These are phyloP conservation scores for Plasmodium knowlesi DNA, from an alignment of 169 alveolate species.

Conservation along the genomic window DNA sequence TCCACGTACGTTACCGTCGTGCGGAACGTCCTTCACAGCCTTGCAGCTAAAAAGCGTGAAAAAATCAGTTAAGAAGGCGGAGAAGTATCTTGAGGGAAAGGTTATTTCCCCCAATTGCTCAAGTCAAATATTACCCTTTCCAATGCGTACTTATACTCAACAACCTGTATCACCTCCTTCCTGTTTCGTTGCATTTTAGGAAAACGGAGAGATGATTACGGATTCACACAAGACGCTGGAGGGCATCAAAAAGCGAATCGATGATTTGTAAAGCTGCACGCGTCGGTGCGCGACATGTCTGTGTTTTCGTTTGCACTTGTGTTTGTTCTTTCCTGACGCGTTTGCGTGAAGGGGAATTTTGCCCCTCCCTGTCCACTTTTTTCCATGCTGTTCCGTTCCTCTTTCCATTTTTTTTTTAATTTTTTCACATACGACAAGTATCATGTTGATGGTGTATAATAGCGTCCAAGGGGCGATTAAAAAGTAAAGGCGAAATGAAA, in stretches of 20 bases:
- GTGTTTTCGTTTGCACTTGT: background rate
- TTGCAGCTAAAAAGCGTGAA: constrained; percentile 61
- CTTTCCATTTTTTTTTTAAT: background rate
- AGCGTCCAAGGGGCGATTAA: background rate
- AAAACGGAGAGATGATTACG: constrained; percentile 13
- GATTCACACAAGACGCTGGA: constrained; percentile 37
- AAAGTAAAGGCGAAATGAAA: background rate
- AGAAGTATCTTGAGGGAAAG: constrained; percentile 20
- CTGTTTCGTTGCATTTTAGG: constrained; percentile 19
- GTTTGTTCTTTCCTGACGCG: background rate
- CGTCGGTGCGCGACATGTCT: background rate
- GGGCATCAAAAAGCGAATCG: constrained; percentile 46
- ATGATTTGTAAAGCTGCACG: constrained; percentile 17
- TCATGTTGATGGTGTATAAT: background rate
- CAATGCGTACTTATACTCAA: background rate
- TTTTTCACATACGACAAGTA: background rate
- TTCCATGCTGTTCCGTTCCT: background rate
- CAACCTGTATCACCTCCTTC: background rate
- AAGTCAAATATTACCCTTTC: background rate
- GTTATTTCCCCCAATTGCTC: background rate
- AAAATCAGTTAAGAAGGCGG: constrained; percentile 50
- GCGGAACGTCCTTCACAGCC: constrained; percentile 20
- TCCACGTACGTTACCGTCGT: background rate
- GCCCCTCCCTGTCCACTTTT: background rate
- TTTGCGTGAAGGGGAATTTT: background rate